Evolutionary conservation across 805 yeast species (phyloP).

Genomic region (Lipomyces japonicus): DNA sequence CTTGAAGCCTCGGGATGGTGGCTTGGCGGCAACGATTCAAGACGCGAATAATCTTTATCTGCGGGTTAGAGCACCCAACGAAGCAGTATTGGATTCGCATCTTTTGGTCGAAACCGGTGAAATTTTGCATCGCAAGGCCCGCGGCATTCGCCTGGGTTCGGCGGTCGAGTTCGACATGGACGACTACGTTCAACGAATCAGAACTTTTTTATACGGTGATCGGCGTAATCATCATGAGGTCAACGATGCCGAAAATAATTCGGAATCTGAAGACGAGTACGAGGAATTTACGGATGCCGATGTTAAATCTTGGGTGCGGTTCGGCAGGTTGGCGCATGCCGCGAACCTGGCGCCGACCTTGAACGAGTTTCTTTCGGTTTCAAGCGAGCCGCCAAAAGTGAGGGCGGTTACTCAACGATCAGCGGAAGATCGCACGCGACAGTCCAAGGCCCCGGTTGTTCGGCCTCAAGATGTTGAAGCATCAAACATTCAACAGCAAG

Average conservation of each 20-base stretch:
- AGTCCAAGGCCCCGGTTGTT: slow-evolving; percentile 3
- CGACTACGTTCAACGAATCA: slow-evolving; percentile 13
- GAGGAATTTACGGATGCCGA: slow-evolving; percentile 12
- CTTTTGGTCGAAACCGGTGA: slow-evolving; percentile 20
- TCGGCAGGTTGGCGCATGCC: slow-evolving; percentile 18
- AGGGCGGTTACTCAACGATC: slow-evolving; percentile 6
- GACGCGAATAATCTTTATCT: slow-evolving; percentile 17
- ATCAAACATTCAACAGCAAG: slow-evolving; percentile 8
- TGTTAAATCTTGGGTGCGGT: slow-evolving; percentile 11
- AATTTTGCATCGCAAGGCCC: slow-evolving; percentile 12
- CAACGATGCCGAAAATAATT: slow-evolving; percentile 1
- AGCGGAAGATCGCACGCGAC: slow-evolving; percentile 3
- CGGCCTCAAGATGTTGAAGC: slow-evolving; percentile 6
- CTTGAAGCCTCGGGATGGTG: slow-evolving; percentile 7
- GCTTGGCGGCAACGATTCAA: slow-evolving; percentile 6
- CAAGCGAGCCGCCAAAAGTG: slow-evolving; percentile 9
- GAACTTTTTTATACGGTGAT: slow-evolving; percentile 10
- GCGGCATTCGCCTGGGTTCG: slow-evolving; percentile 20
- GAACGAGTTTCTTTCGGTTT: slow-evolving; percentile 17
- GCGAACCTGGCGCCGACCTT: slow-evolving; percentile 10
- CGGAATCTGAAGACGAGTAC: background rate
- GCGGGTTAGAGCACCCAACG: slow-evolving; percentile 21
- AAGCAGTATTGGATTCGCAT: slow-evolving; percentile 26
- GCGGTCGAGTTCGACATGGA: slow-evolving; percentile 23
- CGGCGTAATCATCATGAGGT: background rate